Evolutionary conservation across 2,329 filamentous ascomycete genomes (phyloP).

Genomic region (Phialemoniopsis sp.): DNA sequence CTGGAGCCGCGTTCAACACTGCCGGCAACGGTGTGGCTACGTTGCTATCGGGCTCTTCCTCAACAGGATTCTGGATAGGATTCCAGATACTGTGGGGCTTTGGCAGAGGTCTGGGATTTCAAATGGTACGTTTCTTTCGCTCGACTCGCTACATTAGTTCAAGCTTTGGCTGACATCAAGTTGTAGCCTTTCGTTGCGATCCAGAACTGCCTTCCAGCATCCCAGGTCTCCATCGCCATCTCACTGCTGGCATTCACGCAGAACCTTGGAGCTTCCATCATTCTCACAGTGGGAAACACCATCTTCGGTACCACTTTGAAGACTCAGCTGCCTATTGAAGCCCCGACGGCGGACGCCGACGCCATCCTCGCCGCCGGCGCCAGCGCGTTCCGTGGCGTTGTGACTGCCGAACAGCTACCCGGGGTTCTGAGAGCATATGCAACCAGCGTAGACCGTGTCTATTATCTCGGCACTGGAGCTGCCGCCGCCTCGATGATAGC

Average conservation of each 20-base stretch:
- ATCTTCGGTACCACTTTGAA: conserved; percentile 41
- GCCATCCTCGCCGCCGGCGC: conserved; percentile 9
- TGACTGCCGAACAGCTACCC: conserved; percentile 19
- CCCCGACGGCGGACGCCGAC: conserved; percentile 2
- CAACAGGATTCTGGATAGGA: conserved; percentile 24
- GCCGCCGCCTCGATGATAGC: no score
- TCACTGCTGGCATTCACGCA: conserved; percentile 44
- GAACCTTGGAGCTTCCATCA: conserved; percentile 43
- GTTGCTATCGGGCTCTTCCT: conserved; percentile 18
- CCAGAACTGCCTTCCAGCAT: conserved; percentile 16
- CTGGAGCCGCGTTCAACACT: conserved; percentile 19
- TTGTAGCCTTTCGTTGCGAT: conserved; percentile 18
- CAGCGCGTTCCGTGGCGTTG: conserved; percentile 23
- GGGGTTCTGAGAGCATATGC: conserved; percentile 30
- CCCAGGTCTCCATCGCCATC: conserved; percentile 16
- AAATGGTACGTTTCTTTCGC: conserved; percentile 13
- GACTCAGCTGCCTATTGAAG: conserved; percentile 1
- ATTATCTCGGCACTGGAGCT: conserved; percentile 34
- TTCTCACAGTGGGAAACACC: no score
- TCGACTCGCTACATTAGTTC: background rate
- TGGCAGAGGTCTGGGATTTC: conserved; percentile 19
- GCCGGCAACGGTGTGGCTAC: conserved; percentile 28
- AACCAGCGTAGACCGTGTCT: conserved; percentile 25
- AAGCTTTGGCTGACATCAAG: no score
- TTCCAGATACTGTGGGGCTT: conserved; percentile 22